A percentile compares a stretch with the other conserved stretches of the same genome.
These are phyloP conservation scores for Ophiocordyceps polyrhachis-furcata DNA, from an alignment of 2,329 filamentous ascomycete species.

Conservation along the genomic window DNA sequence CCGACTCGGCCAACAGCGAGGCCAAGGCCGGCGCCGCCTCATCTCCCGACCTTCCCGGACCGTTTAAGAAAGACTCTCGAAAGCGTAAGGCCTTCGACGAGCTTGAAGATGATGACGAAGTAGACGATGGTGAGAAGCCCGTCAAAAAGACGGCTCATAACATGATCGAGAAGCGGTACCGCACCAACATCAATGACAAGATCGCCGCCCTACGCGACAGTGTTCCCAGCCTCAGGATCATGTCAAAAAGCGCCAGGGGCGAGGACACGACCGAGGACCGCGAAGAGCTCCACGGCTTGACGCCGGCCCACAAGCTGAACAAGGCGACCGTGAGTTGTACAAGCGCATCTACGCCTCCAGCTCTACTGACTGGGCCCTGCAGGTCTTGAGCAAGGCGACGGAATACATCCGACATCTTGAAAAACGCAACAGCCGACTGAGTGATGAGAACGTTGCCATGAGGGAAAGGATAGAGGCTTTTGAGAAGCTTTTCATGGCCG, in stretches of 20 bases:
- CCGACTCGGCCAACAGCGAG: slow-evolving; percentile 32
- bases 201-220: slow-evolving; percentile 83
- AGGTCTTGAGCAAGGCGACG: slow-evolving; percentile 80
- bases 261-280: slow-evolving; percentile 56
- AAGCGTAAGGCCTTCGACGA: slow-evolving; percentile 54
- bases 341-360: no score
- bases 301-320: slow-evolving; percentile 84
- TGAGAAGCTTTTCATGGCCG: slow-evolving; percentile 61
- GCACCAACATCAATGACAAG: slow-evolving; percentile 93
- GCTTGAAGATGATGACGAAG: slow-evolving; percentile 32
- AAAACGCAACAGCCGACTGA: slow-evolving; percentile 66
- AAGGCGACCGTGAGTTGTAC: slow-evolving; percentile 58
- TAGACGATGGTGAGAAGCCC: slow-evolving; percentile 34
- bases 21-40: slow-evolving; percentile 28
- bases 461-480: slow-evolving; percentile 60
- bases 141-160: slow-evolving; percentile 91
- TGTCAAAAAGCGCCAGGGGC: slow-evolving; percentile 51
- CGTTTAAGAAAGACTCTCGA: slow-evolving; percentile 26
- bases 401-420: slow-evolving; percentile 92
- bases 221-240: slow-evolving; percentile 74
- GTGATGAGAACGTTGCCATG: slow-evolving; percentile 64
- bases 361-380: slow-evolving; percentile 1
- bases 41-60: slow-evolving; percentile 35
- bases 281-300: slow-evolving; percentile 56
- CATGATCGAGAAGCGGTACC: slow-evolving; percentile 94